Evolutionary conservation across 2,329 filamentous ascomycete species (phyloP), one percentile per base, ranked within the genome.

Genomic region (Aspergillus udagawae): DNA sequence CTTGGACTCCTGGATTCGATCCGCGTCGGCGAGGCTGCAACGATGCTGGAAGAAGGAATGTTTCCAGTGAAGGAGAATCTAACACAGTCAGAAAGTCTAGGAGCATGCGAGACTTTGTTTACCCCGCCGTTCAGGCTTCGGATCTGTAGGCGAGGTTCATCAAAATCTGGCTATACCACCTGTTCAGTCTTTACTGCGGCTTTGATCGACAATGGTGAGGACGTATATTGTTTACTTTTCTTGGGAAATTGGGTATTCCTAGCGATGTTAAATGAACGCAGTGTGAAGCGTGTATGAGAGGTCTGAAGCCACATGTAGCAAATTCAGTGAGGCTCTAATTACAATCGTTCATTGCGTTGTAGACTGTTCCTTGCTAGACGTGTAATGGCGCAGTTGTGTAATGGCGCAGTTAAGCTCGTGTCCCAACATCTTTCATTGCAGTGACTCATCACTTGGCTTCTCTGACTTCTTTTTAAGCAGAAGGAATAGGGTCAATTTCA

Each of bases 71-170:
- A 27, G 55, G 57, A 44, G 29, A 57, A 51, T 4, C 55, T 59
- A 53, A 55, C 55, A 59, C 59, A 47, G 56, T 60, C 27, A 67
- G 62, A 54, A 64, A 64, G 53, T 67, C 63, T 29, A 69, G 64
- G 57, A 72, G 65, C 38, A 41, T 67, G 21, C 61, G 57, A 42
- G 53, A 60, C 14, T 63, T 66, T 27, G 53, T 63, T 44, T 59
- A 57, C 29, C 63, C 42, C 61, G 56, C 20, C 25, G 49, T 10
- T 53, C 56, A 23, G 57, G 58, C 20, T 58, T 49, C 47, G 56
- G 45, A 14, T 45, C 42, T 3, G 23, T 51, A 10, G 32, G 44
- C 12, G 28, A 62, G 21, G 45, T 54, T 50, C 44, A 53, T 44
- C 59, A 53, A 44, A 44, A n/a, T 17, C 21, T 52, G 44, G 21